A percentile compares a stretch with the other conserved stretches of the same genome.
Conservation (phyloP, 2,329 filamentous ascomycete genomes). For the Ploettnerulaceae sp. region DNA sequence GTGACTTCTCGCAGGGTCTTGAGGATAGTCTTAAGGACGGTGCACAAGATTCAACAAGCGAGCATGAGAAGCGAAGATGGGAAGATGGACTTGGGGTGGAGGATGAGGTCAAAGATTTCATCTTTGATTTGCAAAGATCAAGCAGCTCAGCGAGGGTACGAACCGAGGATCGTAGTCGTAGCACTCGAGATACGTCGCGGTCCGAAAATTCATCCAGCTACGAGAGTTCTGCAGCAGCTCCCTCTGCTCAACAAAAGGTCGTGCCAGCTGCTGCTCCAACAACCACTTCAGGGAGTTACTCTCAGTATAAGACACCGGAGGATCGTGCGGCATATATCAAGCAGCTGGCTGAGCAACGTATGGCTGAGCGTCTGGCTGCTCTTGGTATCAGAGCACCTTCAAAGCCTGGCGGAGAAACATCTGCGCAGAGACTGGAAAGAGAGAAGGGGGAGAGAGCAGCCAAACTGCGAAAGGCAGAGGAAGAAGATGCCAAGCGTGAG, state of each 20-base stretch:
- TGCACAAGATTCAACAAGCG: slow-evolving; percentile 66
- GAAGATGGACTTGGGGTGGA: slow-evolving; percentile 94
- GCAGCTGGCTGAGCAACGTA: slow-evolving; percentile 92
- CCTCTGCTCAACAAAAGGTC: slow-evolving; percentile 12
- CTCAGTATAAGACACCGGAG: slow-evolving; percentile 83
- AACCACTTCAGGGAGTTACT: slow-evolving; percentile 59
- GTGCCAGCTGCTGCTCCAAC: slow-evolving; percentile 40
- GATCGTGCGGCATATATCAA: slow-evolving; percentile 95
- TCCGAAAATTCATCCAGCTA: slow-evolving; percentile 39
- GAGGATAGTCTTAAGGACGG: slow-evolving; percentile 86
- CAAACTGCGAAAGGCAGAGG: slow-evolving; percentile 83
- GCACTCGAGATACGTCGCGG: slow-evolving; percentile 26
- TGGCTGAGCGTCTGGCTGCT: slow-evolving; percentile 92
- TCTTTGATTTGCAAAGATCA: slow-evolving; percentile 87
- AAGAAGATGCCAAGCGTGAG: slow-evolving; percentile 86
- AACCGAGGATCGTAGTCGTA: slow-evolving; percentile 49
- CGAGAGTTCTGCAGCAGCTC: slow-evolving; percentile 35
- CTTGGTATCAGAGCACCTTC: slow-evolving; percentile 81
- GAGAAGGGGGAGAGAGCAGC: slow-evolving; percentile 85
- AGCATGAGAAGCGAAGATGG: slow-evolving; percentile 91
- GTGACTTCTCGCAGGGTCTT: slow-evolving; percentile 77
- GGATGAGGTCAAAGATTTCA: slow-evolving; percentile 95
- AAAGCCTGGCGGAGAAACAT: slow-evolving; percentile 74
- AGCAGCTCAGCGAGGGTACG: slow-evolving; percentile 71
- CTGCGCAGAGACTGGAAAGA: slow-evolving; percentile 80